Conservation (phyloP, 441 rosid genomes). For the Populus hybrid region DNA sequence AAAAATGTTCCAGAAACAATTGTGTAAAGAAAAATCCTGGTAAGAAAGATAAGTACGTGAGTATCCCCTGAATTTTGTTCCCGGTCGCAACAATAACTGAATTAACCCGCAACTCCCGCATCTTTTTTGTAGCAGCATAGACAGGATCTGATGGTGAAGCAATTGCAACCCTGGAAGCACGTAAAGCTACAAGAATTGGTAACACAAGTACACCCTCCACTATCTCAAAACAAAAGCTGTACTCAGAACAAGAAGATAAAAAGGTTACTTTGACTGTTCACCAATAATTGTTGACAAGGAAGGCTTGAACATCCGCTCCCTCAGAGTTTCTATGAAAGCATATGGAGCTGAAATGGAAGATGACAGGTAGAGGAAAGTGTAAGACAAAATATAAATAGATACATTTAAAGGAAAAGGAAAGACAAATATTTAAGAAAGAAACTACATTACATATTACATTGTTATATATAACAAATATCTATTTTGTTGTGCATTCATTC, state of each 20-base stretch:
- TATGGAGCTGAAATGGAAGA: constrained; percentile 38
- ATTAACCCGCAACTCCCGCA: constrained; percentile 76
- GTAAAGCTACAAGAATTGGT: constrained; percentile 20
- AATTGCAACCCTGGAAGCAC: constrained; percentile 49
- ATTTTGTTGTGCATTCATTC: background rate
- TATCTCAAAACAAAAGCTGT: constrained; percentile 6
- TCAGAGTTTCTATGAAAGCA: constrained; percentile 83
- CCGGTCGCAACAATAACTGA: constrained; percentile 64
- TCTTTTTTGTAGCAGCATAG: constrained; percentile 74
- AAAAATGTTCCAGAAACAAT: constrained; percentile 9
- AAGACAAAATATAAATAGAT: background rate
- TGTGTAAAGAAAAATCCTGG: background rate
- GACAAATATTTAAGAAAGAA: background rate
- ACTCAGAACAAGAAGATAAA: background rate
- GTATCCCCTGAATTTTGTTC: constrained; percentile 68
- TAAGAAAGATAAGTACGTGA: constrained; percentile 56
- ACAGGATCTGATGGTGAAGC: constrained; percentile 82
- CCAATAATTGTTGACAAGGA: constrained; percentile 76
- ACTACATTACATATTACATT: background rate
- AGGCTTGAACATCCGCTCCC: constrained; percentile 94
- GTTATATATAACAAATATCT: background rate
- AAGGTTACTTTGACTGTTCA: constrained; percentile 58
- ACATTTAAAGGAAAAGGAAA: background rate
- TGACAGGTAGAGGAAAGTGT: background rate
- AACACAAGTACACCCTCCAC: constrained; percentile 14